Base-by-base conservation (phyloP, 2,329 filamentous ascomycete species). In the Fusarium piperis region DNA sequence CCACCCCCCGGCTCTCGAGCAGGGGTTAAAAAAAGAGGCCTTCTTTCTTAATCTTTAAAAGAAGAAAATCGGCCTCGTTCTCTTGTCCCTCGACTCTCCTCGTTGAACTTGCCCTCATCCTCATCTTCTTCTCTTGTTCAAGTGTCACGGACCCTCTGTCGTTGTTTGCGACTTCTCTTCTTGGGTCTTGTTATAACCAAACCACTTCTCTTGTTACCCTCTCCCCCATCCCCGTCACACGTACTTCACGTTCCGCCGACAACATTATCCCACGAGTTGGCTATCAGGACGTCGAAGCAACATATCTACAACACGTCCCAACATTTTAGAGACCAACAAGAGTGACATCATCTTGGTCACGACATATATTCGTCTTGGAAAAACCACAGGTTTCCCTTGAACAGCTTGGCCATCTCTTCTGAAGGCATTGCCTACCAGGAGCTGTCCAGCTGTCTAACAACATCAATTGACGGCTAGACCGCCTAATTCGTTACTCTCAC, bases 21-120 rank as follows among this genome's bases (percentile, higher is more conserved):
- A 57, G 64, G 67, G 68, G 32, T 20, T 39, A 28, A 60, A 62
- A 70, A 72, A 53, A 36, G 60, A 66, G 69, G 61, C 44, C 44
- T 30, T 58, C 44, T 57, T 44, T 62, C 57, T 55, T 39, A 26
- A 62, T 32, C 44, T 44, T 72, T 62, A 63, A 69, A 69, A 33
- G 28, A 57, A 58, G 15, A 46, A 20, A 30, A 44, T 36, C 30
- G 11, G 38, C 60, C 53, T 59, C 44, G 58, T 56, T 20, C 15
- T 48, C 51, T 15, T 20, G 52, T 32, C 41, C 59, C 59, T 39
- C 41, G 26, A 59, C 12, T 58, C 39, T 62, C 53, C 30, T 26
- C 53, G 38, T 53, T 35, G 26, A 15, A 30, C 44, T 62, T 46
- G 46, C 38, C 26, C 33, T 41, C 33, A 33, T 23, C 11, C 30